Evolutionary conservation across 192 early-diverging fungal species (phyloP).

Genomic region (Backusella macrospora): DNA sequence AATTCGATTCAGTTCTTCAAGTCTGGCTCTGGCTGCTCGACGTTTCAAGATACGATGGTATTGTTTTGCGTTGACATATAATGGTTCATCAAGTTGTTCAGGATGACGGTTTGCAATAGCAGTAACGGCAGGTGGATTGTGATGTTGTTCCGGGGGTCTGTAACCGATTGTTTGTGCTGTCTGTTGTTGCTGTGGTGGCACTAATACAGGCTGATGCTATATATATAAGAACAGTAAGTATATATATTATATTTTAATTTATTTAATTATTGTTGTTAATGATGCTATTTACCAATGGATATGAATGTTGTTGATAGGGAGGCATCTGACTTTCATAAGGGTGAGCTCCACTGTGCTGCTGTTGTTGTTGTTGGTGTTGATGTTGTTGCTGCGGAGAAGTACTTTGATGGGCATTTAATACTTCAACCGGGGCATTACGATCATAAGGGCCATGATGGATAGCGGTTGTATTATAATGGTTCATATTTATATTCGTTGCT

Average conservation of each 20-base stretch:
- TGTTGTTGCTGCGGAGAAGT: neutral
- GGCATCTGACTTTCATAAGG: neutral
- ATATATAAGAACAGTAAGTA: neutral
- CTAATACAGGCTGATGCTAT: neutral
- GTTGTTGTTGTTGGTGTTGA: no score
- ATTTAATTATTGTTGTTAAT: no score
- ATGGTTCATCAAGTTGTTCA: constrained; percentile 62
- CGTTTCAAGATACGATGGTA: constrained; percentile 96
- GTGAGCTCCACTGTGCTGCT: neutral
- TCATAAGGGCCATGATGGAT: neutral
- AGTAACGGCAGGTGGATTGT: neutral
- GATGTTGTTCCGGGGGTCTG: neutral
- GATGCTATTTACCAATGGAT: constrained; percentile 26
- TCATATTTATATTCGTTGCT: neutral
- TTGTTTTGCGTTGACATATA: constrained; percentile 99
- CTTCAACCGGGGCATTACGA: neutral
- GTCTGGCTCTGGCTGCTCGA: constrained; percentile 82
- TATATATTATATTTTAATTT: neutral
- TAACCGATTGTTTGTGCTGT: neutral
- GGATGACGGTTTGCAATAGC: neutral
- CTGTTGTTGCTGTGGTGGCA: neutral
- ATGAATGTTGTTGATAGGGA: constrained; percentile 23
- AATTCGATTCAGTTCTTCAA: constrained; percentile 78
- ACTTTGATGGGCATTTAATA: neutral
- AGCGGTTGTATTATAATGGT: no score